These are phyloP conservation scores for Hanseniaspora lachancei DNA, from an alignment of 805 yeast genomes.

Conservation along the genomic window DNA sequence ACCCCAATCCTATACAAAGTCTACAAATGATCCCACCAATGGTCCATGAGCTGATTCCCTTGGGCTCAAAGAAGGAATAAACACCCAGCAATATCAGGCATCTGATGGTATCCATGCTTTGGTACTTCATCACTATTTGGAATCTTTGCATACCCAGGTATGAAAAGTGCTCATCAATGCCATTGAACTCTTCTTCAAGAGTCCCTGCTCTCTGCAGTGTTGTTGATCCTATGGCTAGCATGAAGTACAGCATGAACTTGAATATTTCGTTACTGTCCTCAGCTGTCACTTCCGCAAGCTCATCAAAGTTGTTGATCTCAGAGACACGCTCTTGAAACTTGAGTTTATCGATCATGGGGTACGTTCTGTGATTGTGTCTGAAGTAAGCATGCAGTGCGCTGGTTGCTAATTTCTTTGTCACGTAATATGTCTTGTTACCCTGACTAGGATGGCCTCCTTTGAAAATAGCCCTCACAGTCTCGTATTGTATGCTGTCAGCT, in stretches of 20 bases:
- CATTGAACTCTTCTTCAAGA: constrained; percentile 27
- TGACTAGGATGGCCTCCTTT: constrained; percentile 20
- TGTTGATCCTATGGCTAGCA: constrained; percentile 43
- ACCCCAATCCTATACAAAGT: constrained; percentile 33
- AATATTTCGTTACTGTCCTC: constrained; percentile 22
- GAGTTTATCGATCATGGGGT: constrained; percentile 33
- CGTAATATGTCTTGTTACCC: constrained; percentile 17
- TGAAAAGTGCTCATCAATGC: constrained; percentile 31
- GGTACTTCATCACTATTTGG: constrained; percentile 29
- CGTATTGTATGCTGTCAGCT: constrained; percentile 24
- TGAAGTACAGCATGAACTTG: constrained; percentile 38
- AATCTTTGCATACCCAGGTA: constrained; percentile 32
- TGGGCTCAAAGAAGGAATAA: constrained; percentile 39
- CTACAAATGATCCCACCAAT: constrained; percentile 37
- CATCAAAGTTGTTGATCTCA: constrained; percentile 21
- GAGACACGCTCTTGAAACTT: constrained; percentile 28
- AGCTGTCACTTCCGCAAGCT: constrained; percentile 16
- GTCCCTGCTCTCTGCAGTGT: constrained; percentile 33
- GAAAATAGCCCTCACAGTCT: constrained; percentile 22
- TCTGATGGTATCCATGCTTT: constrained; percentile 31
- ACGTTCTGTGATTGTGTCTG: constrained; percentile 33
- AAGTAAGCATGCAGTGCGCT: constrained; percentile 34
- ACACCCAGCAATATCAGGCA: constrained; percentile 35
- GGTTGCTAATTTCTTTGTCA: constrained; percentile 26
- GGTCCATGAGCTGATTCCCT: constrained; percentile 41